These are phyloP conservation scores for Tylopilus intermedius DNA, from an alignment of 768 basidiomycete genomes.

Conservation along the genomic window DNA sequence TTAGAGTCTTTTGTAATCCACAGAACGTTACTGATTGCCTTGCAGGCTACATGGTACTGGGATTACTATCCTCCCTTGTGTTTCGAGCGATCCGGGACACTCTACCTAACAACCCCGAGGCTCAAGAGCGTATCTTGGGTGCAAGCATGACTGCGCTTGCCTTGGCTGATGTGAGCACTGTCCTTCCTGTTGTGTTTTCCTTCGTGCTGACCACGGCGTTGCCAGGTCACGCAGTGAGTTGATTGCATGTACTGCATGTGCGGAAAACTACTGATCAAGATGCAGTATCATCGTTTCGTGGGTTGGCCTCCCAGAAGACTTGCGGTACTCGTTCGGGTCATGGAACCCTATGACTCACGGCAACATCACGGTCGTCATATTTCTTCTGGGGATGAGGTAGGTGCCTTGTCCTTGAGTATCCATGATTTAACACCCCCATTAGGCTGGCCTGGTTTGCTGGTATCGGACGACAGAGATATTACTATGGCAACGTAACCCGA, in stretches of 20 bases:
- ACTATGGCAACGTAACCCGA: constrained; percentile 26
- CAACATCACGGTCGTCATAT: constrained; percentile 39
- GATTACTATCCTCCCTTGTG: constrained; percentile 60
- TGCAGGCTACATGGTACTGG: constrained; percentile 58
- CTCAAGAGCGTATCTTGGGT: constrained; percentile 67
- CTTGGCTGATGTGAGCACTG: constrained; percentile 58
- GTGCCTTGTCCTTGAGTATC: background rate
- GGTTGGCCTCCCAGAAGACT: constrained; percentile 50
- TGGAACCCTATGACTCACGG: constrained; percentile 70
- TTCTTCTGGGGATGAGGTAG: constrained; percentile 57
- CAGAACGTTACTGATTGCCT: background rate
- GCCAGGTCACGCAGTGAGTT: constrained; percentile 59
- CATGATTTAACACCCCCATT: constrained; percentile 3
- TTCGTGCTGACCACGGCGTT: constrained; percentile 1
- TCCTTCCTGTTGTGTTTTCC: background rate
- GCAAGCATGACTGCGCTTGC: constrained; percentile 58
- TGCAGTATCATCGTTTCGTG: constrained; percentile 55
- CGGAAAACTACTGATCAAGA: constrained; percentile 3
- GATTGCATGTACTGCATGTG: background rate
- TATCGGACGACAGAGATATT: constrained; percentile 43
- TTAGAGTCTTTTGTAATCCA: constrained; percentile 11
- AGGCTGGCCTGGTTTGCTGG: constrained; percentile 56
- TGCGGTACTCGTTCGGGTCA: constrained; percentile 42
- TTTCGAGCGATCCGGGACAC: constrained; percentile 65
- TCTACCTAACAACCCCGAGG: constrained; percentile 48